These are phyloP conservation scores for Zanthoxylum bungeanum DNA, from an alignment of 345 rosid species.

Conservation along the genomic window DNA sequence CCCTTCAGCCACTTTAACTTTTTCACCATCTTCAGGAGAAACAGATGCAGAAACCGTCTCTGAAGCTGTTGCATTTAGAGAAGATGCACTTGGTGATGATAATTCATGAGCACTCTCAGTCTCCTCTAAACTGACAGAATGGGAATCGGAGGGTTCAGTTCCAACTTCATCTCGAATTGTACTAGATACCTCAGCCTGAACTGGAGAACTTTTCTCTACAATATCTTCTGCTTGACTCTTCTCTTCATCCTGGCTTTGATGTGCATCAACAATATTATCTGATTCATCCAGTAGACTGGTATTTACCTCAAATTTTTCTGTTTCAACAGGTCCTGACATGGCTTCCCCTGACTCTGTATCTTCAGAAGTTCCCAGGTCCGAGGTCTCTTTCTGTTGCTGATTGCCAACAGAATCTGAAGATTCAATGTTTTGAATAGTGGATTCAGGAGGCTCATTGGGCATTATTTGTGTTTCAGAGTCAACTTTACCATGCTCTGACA, in stretches of 20 bases:
- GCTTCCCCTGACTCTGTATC: conserved; percentile 35
- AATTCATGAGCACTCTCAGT: conserved; percentile 32
- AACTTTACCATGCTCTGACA: conserved; percentile 34
- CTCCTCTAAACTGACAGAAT: conserved; percentile 26
- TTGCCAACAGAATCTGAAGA: conserved; percentile 28
- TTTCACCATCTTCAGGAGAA: conserved; percentile 28
- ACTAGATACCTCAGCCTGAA: conserved; percentile 38
- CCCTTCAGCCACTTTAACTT: conserved; percentile 27
- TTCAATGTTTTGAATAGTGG: conserved; percentile 29
- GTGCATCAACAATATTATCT: conserved; percentile 28
- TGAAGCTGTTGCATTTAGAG: conserved; percentile 44
- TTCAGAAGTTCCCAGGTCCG: conserved; percentile 29
- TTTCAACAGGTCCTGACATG: conserved; percentile 34
- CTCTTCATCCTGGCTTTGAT: conserved; percentile 35
- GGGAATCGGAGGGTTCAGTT: conserved; percentile 37
- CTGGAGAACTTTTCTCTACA: conserved; percentile 30
- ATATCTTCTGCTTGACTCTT: conserved; percentile 34
- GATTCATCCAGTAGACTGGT: conserved; percentile 30
- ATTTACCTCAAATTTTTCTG: conserved; percentile 29
- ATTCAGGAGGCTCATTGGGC: conserved; percentile 36
- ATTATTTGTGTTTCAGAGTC: conserved; percentile 35
- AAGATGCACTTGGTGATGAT: conserved; percentile 31
- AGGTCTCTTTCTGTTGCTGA: conserved; percentile 36
- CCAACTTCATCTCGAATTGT: conserved; percentile 28
- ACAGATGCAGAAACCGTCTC: conserved; percentile 38